A percentile compares a stretch with the other conserved stretches of the same genome.
These are phyloP conservation scores for Colletotrichum gloeosporioides DNA, from an alignment of 2,329 filamentous ascomycete species.

Conservation along the genomic window DNA sequence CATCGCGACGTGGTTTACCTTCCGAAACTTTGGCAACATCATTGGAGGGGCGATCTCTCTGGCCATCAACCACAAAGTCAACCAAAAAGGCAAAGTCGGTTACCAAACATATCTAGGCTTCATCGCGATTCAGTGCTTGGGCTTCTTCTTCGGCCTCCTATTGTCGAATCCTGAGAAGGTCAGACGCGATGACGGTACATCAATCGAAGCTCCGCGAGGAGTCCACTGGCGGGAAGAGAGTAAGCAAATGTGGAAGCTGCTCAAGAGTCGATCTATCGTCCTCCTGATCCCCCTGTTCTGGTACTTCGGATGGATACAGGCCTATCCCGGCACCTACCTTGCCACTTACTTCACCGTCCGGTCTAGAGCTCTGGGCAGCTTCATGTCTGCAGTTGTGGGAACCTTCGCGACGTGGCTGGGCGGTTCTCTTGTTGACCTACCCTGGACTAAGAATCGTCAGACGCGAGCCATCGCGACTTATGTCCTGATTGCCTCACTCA, in stretches of 20 bases:
- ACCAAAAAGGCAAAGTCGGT: conserved; percentile 40
- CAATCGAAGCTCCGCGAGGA: conserved; percentile 32
- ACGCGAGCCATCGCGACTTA: conserved; percentile 44
- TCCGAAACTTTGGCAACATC: conserved; percentile 46
- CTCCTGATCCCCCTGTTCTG: conserved; percentile 33
- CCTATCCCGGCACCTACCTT: conserved; percentile 45
- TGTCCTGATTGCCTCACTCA: conserved; percentile 43
- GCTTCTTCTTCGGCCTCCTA: conserved; percentile 44
- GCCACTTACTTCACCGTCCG: conserved; percentile 48
- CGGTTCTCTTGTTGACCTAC: conserved; percentile 39
- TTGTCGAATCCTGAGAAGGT: conserved; percentile 51
- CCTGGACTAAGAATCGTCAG: conserved; percentile 43
- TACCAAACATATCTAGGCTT: conserved; percentile 49
- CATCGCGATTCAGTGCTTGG: conserved; percentile 52
- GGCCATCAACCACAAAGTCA: conserved; percentile 45
- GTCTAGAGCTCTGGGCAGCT: conserved; percentile 39
- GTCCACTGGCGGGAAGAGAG: conserved; percentile 28
- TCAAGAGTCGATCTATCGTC: conserved; percentile 35
- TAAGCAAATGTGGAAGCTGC: conserved; percentile 38
- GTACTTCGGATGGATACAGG: conserved; percentile 39
- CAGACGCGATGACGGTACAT: conserved; percentile 45
- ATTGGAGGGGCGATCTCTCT: conserved; percentile 57
- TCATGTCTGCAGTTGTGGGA: conserved; percentile 41
- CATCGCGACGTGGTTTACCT: conserved; percentile 55
- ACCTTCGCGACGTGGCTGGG: conserved; percentile 41